Base-by-base conservation (phyloP, 345 rosid genomes). In the Moricandia arvensis region DNA sequence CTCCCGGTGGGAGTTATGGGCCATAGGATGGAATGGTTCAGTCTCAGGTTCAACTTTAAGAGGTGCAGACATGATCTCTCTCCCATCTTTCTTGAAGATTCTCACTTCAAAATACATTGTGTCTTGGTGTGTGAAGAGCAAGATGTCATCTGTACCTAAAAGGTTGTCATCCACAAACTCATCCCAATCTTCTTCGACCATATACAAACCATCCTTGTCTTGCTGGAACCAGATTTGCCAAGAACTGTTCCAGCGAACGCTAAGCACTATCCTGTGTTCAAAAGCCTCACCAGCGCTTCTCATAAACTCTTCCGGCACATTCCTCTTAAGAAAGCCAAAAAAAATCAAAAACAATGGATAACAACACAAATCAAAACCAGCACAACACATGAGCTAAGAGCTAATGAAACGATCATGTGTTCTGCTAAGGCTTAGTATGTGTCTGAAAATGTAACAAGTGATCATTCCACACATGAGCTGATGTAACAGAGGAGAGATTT, bases 101-200 rank as follows among this genome's bases (percentile, higher is more conserved):
- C 7, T 12, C 7, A 66, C 68, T 33, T 59, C 3, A 59, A 77
- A n/a, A 65, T 12, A 17, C 68, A 65, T 58, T 0, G 68, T 12
- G 4, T 77, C n/a, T 12, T 77, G 26, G 58, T 77, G 72, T 58
- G 35, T 49, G 58, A 77, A 65, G 29, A 72, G 4, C 68, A 77
- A 12, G 0, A 3, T 49, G 27, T 71, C 45, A 17, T 27, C 31
- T 8, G 68, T 41, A 17, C 33, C 45, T 71, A 77, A 47, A 8
- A 4, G n/a, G 18, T 77, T 77, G 35, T 66, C 68, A 59, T 77
- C 63, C 2, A 77, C 76, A 77, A 77, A 77, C 45, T 59, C 76
- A 58, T 77, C 24, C 80, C 80, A 77, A 17, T 71, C 73, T 71
- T 77, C 57, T 77, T 77, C 10, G 0, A 16, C 5, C 62, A 77